Evolutionary conservation across 2,329 filamentous ascomycete genomes (phyloP).

Genomic region (Trichoderma cornu-damae): DNA sequence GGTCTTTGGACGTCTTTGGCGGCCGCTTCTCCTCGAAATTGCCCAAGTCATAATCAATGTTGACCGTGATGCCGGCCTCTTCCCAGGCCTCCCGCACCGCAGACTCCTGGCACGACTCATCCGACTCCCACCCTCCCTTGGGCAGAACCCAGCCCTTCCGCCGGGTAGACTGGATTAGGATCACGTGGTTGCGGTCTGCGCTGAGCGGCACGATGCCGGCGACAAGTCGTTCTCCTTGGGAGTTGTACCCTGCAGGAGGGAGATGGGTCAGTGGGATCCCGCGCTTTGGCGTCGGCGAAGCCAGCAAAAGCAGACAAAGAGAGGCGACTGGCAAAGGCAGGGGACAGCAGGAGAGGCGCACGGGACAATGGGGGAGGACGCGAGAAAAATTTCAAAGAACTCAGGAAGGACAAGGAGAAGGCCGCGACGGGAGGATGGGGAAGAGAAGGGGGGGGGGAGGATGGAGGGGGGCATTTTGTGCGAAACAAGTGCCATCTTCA

Average conservation of each 20-base stretch:
- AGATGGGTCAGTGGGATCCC: constrained; percentile 24
- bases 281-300: constrained; percentile 18
- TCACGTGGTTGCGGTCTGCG: constrained; percentile 76
- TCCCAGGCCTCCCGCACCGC: constrained; percentile 94
- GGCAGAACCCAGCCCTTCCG: constrained; percentile 94
- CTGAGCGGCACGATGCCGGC: constrained; percentile 91
- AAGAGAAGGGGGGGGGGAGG: too few relatives aligned
- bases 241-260: constrained; percentile 68
- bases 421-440: neutral
- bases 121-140: constrained; percentile 95
- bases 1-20: constrained; percentile 64
- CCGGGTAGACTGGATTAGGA: constrained; percentile 88
- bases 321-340: neutral
- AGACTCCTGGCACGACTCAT: constrained; percentile 81
- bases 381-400: neutral
- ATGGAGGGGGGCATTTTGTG: neutral
- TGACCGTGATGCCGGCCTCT: constrained; percentile 87
- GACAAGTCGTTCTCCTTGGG: constrained; percentile 88
- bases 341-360: constrained; percentile 4
- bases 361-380: neutral
- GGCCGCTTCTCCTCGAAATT: constrained; percentile 78
- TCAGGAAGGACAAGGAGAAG: neutral
- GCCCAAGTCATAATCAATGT: constrained; percentile 78
- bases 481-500: constrained; percentile 10
- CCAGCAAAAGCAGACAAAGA: constrained; percentile 19